A percentile compares a stretch with the other conserved stretches of the same genome.
Evolutionary conservation across 1,284 basidiomycete genomes (phyloP).

Genomic region (Gymnopus androsaceus): DNA sequence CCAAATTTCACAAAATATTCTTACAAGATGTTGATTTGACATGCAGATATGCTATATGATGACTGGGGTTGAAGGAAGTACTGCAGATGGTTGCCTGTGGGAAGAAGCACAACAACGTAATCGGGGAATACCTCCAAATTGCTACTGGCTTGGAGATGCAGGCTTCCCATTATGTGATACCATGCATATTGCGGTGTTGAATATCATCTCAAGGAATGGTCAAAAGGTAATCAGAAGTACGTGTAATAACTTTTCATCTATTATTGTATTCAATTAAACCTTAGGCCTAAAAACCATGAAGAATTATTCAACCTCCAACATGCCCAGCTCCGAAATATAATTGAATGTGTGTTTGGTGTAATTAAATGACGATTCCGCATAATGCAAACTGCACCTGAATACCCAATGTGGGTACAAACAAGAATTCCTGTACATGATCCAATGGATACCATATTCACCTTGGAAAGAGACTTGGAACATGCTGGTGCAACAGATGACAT

Average conservation of each 20-base stretch:
- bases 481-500: background rate
- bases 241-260: background rate
- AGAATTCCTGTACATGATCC: slow-evolving; percentile 33
- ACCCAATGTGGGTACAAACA: slow-evolving; percentile 33
- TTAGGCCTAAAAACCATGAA: slow-evolving; percentile 5
- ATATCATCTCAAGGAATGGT: slow-evolving; percentile 40
- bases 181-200: slow-evolving; percentile 34
- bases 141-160: slow-evolving; percentile 38
- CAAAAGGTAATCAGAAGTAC: slow-evolving; percentile 18
- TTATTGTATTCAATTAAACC: background rate
- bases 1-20: slow-evolving; percentile 26
- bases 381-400: slow-evolving; percentile 28
- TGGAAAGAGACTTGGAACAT: background rate
- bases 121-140: slow-evolving; percentile 30
- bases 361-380: slow-evolving; percentile 36
- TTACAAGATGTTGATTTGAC: slow-evolving; percentile 30
- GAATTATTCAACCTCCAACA: slow-evolving; percentile 15
- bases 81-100: slow-evolving; percentile 30
- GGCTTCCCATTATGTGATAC: slow-evolving; percentile 25
- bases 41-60: slow-evolving; percentile 32
- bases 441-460: slow-evolving; percentile 9
- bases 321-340: slow-evolving; percentile 36
- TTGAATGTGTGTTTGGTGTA: slow-evolving; percentile 46
- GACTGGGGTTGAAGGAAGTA: slow-evolving; percentile 35
- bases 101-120: slow-evolving; percentile 25